Conservation (phyloP, 2,329 filamentous ascomycete species). For the Ophiocordyceps camponoti-floridani region DNA sequence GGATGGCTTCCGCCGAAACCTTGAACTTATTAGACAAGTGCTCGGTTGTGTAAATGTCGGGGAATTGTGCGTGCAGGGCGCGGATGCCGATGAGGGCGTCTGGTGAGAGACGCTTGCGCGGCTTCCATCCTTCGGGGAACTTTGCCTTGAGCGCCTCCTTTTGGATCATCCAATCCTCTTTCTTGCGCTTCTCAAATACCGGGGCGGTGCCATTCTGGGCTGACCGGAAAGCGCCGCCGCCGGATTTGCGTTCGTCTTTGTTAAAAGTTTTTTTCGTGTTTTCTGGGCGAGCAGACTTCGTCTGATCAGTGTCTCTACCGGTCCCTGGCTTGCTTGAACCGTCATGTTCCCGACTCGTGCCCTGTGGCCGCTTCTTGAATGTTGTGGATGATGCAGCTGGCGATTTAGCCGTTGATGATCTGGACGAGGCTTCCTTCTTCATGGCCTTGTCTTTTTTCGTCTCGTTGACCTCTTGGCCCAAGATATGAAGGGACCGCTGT, state of each 20-base stretch:
- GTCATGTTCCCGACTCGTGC: neutral
- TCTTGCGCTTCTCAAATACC: neutral
- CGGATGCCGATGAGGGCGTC: conserved; percentile 85
- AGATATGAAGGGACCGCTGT: conserved; percentile 5
- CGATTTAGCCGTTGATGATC: no score
- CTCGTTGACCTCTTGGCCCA: no score
- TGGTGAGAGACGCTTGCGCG: conserved; percentile 73
- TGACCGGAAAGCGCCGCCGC: neutral
- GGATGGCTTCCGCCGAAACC: conserved; percentile 72
- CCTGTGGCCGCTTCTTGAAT: no score
- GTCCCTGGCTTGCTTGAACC: neutral
- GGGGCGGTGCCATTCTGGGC: neutral
- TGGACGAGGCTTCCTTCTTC: no score
- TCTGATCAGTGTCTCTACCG: neutral
- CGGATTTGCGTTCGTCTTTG: neutral
- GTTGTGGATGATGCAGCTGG: no score
- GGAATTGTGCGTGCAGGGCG: conserved; percentile 60
- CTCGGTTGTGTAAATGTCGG: conserved; percentile 56
- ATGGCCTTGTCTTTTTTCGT: no score
- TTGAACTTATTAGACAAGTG: conserved; percentile 64
- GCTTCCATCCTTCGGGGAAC: conserved; percentile 66
- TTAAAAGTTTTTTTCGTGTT: neutral
- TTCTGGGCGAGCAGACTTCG: neutral
- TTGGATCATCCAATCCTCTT: neutral
- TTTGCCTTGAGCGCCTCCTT: conserved; percentile 47